These are phyloP conservation scores for Aspergillus diversus DNA, from an alignment of 495 filamentous ascomycete species.

Conservation along the genomic window DNA sequence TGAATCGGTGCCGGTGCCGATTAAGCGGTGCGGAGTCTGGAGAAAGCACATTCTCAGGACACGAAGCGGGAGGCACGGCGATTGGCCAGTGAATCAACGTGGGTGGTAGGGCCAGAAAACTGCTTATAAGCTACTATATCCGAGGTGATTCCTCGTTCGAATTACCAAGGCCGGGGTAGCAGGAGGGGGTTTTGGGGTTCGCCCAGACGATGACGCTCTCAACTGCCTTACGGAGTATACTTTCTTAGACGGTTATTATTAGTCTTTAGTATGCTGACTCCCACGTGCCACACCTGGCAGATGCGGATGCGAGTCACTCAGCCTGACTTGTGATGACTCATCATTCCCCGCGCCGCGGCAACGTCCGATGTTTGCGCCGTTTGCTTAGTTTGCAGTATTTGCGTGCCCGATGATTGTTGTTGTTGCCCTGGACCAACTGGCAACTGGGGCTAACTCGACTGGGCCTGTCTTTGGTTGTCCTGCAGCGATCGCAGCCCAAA, in stretches of 20 bases:
- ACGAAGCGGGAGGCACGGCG: not conserved
- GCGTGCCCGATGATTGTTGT: not conserved
- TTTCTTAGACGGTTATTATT: too few species aligned
- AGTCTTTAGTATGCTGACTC: too few species aligned
- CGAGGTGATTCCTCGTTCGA: not conserved
- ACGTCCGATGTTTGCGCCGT: not conserved
- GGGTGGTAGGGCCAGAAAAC: not conserved
- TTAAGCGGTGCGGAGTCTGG: slow-evolving; percentile 18
- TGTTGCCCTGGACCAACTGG: too few species aligned
- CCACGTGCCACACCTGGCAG: slow-evolving; percentile 1
- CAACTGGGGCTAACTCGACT: too few species aligned
- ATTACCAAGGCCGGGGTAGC: too few species aligned
- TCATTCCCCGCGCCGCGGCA: not conserved
- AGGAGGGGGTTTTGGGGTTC: too few species aligned
- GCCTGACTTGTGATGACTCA: not conserved
- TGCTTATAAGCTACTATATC: not conserved
- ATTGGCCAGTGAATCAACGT: not conserved
- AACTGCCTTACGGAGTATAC: too few species aligned
- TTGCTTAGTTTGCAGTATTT: slow-evolving; percentile 15
- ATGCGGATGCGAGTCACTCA: too few species aligned
- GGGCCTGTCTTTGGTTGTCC: slow-evolving; percentile 7
- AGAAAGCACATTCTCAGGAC: not conserved
- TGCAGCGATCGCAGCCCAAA: not conserved
- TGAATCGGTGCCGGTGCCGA: slow-evolving; percentile 16
- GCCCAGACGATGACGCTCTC: too few species aligned